Evolutionary conservation across 1,284 basidiomycete genomes (phyloP).

Genomic region (Boletus mariae): DNA sequence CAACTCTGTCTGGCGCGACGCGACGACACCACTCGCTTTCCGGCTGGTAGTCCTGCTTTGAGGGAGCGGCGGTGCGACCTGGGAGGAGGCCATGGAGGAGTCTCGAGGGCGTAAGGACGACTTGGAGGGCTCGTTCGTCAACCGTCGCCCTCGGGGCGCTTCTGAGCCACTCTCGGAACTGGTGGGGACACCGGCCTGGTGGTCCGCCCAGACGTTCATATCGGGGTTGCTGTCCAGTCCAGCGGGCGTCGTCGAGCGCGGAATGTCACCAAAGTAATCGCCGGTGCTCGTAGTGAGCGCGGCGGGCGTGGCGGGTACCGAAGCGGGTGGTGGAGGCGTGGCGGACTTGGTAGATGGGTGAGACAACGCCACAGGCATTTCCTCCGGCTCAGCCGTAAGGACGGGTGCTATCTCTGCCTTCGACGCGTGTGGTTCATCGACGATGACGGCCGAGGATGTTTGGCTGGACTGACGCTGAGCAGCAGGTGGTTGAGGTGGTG

Average conservation of each 20-base stretch:
- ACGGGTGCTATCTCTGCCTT: slow-evolving; percentile 15
- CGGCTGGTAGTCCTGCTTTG: slow-evolving; percentile 24
- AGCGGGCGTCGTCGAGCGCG: slow-evolving; percentile 26
- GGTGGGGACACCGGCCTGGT: slow-evolving; percentile 3
- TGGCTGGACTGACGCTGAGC: slow-evolving; percentile 4
- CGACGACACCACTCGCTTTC: slow-evolving; percentile 25
- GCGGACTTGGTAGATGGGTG: slow-evolving; percentile 17
- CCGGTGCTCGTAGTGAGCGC: slow-evolving; percentile 1
- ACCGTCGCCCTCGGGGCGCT: slow-evolving; percentile 13
- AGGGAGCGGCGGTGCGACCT: slow-evolving; percentile 10
- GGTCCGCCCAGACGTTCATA: slow-evolving; percentile 29
- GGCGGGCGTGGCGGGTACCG: slow-evolving; percentile 25
- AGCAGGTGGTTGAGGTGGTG: slow-evolving; percentile 3
- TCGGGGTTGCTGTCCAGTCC: slow-evolving; percentile 23
- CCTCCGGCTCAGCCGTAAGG: slow-evolving; percentile 31
- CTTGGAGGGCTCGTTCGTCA: slow-evolving; percentile 21
- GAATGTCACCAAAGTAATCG: slow-evolving; percentile 28
- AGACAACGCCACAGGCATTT: slow-evolving; percentile 17
- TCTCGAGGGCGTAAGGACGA: slow-evolving; percentile 27
- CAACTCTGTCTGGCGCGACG: slow-evolving; percentile 30
- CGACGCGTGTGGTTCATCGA: slow-evolving; percentile 3
- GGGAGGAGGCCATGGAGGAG: slow-evolving; percentile 26
- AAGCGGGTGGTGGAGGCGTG: slow-evolving; percentile 12
- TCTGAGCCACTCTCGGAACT: slow-evolving; percentile 24
- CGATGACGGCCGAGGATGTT: slow-evolving; percentile 2